Base-by-base conservation (phyloP, 352 stramenopile genomes). In the Globisporangium spinosum region DNA sequence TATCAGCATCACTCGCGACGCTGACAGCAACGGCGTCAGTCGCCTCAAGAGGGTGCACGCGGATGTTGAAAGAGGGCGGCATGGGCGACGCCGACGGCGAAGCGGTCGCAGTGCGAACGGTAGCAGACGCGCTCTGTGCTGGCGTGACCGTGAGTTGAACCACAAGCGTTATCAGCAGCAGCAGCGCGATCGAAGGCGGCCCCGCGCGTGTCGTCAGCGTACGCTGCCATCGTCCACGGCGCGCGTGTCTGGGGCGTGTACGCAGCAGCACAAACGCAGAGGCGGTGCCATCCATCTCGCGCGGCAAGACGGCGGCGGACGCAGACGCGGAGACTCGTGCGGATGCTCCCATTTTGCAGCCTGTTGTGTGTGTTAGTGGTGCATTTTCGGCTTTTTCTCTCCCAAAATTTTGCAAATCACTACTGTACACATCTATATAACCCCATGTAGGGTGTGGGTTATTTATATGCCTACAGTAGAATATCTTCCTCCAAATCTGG, bases 381-480 rank as follows among this genome's bases (percentile, higher is more conserved):
- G 22, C 51, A 57, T 57, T 57, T 56, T 23, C n/a, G n/a, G 47
- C n/a, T 55, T 25, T 55, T 55, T 55, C 47, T 55, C 47, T 55
- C 47, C 47, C 29, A 32, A 32, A 32, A 32, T 32, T 32, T 32
- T 32, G 29, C 29, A 32, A 29, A 32, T 32, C 29, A 8, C 4
- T 32, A 32, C 29, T 32, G 29, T 32, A 32, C 29, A 32, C 29
- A 32, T 32, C 29, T 32, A 32, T 32, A 32, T 8, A 32, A 29
- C 0, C 29, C 29, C 29, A 32, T 32, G 7, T 32, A 32, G 29
- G 29, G 0, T 32, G 29, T 32, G 29, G 29, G 4, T 32, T 32
- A 32, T 32, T 32, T 32, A 32, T 32, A 2, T 4, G 4, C 4
- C 29, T 32, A 32, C 29, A 32, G 29, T 32, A 32, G 29, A 32